Base-by-base conservation (phyloP, 2,329 filamentous ascomycete genomes). In the Penicillium paneum region DNA sequence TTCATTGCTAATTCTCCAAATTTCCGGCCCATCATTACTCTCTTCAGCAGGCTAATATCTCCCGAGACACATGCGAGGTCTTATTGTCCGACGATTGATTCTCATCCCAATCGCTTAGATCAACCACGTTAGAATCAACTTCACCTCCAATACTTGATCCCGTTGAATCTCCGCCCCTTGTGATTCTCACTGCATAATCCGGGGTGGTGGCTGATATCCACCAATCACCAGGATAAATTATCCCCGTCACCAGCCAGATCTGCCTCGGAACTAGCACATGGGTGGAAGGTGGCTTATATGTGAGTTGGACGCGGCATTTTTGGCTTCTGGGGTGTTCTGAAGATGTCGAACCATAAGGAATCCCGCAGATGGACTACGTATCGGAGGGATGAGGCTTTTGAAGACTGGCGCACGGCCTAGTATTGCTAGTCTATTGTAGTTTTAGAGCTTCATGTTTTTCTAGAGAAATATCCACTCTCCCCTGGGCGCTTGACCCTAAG, bases 151-250 rank as follows among this genome's bases (percentile, higher is more conserved):
- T 26, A 43, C 40, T 42, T 29, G 8, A 45, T 45, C 54, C 59
- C 59, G 57, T 46, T 53, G 43, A 60, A 54, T 63, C 39, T 48
- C 61, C 59, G 59, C 55, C 57, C 61, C 61, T 55, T 62, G 61
- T 62, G 55, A 38, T 34, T 13, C 34, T 34, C 35, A 54, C 24
- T 19, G 45, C 31, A 28, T 28, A 24, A 39, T 35, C 44, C 28
- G 32, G 19, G 35, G 31, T 29, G 12, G 34, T 13, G 12, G 31
- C 46, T 26, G 15, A 31, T 13, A 8, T 24, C 46, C 46, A 52
- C 60, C 57, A 62, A 62, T 61, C 48, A 58, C 4, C 29, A 13
- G 5, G 8, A 11, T 44, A 13, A 8, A 32, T 17, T 32, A 4
- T 8, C 4, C 15, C 41, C 39, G 47, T 54, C 31, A 32, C 31